Conservation (phyloP, 495 filamentous ascomycete genomes). For the Daldinia caldariorum region DNA sequence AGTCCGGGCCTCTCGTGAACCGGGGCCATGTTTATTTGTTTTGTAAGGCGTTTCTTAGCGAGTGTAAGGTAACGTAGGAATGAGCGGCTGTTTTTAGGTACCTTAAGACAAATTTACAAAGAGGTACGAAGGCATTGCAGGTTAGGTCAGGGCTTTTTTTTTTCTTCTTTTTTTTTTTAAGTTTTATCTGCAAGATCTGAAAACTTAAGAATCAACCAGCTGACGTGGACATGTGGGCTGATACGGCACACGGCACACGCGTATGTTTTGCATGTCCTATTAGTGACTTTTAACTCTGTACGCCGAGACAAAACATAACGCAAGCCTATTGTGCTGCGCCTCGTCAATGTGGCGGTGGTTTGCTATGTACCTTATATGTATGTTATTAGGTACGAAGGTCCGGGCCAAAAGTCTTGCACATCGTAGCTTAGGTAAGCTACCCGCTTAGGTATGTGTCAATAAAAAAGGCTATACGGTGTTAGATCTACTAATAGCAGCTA, state of each 20-base stretch:
- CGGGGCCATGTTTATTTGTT: slow-evolving; percentile 36
- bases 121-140: slow-evolving; percentile 16
- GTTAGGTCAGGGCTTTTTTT: slow-evolving; percentile 6
- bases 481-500: too few species aligned
- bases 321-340: slow-evolving; percentile 29
- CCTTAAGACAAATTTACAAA: slow-evolving; percentile 6
- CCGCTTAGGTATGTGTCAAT: too few species aligned
- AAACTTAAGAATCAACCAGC: slow-evolving; percentile 22
- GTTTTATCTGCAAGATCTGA: slow-evolving; percentile 11
- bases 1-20: slow-evolving; percentile 24
- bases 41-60: slow-evolving; percentile 7
- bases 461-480: too few species aligned
- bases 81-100: slow-evolving; percentile 5
- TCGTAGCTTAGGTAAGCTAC: too few species aligned
- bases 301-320: slow-evolving; percentile 25
- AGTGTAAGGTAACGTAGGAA: slow-evolving; percentile 10
- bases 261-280: slow-evolving; percentile 12
- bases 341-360: slow-evolving; percentile 29
- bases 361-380: neutral
- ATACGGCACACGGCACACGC: slow-evolving; percentile 7
- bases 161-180: too few species aligned
- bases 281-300: slow-evolving; percentile 1
- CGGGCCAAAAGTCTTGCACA: too few species aligned
- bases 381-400: too few species aligned
- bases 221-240: slow-evolving; percentile 43